Percentiles rank a stretch among this genome's conserved stretches.
These are phyloP conservation scores for Podospora appendiculata DNA, from an alignment of 495 filamentous ascomycete species.

Conservation along the genomic window DNA sequence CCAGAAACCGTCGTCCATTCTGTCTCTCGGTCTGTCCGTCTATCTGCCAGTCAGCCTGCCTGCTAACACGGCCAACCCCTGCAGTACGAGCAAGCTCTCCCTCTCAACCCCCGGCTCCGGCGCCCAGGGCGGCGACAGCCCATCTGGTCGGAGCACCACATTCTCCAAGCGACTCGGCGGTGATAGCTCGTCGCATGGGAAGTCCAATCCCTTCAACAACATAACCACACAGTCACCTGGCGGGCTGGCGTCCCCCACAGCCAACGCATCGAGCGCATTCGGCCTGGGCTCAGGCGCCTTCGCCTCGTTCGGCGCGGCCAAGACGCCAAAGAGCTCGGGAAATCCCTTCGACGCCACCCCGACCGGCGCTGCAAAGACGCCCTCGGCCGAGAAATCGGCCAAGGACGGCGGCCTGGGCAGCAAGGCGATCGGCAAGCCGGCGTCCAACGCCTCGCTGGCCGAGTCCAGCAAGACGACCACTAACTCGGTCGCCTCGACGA, in stretches of 20 bases:
- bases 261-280: conserved; percentile 85
- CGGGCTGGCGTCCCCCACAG: conserved; percentile 75
- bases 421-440: conserved; percentile 28
- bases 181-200: conserved; percentile 67
- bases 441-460: conserved; percentile 32
- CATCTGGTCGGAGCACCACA: conserved; percentile 57
- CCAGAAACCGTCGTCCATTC: not conserved
- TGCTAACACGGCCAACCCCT: not conserved
- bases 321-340: conserved; percentile 83
- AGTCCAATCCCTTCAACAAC: conserved; percentile 79
- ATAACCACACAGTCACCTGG: conserved; percentile 64
- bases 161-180: conserved; percentile 67
- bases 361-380: conserved; percentile 56
- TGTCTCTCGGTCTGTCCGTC: too few species aligned
- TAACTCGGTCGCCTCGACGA: conserved; percentile 15
- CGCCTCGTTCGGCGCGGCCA: conserved; percentile 84
- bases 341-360: conserved; percentile 66
- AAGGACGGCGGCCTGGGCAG: conserved; percentile 42
- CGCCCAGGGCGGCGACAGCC: conserved; percentile 46
- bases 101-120: conserved; percentile 63
- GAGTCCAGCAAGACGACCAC: conserved; percentile 26
- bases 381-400: conserved; percentile 49
- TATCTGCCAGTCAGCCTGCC: too few species aligned
- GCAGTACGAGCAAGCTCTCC: conserved; percentile 80
- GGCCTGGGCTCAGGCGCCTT: conserved; percentile 92